Base-by-base conservation (phyloP, 2,329 filamentous ascomycete genomes). In the Aspergillaceae sp. region DNA sequence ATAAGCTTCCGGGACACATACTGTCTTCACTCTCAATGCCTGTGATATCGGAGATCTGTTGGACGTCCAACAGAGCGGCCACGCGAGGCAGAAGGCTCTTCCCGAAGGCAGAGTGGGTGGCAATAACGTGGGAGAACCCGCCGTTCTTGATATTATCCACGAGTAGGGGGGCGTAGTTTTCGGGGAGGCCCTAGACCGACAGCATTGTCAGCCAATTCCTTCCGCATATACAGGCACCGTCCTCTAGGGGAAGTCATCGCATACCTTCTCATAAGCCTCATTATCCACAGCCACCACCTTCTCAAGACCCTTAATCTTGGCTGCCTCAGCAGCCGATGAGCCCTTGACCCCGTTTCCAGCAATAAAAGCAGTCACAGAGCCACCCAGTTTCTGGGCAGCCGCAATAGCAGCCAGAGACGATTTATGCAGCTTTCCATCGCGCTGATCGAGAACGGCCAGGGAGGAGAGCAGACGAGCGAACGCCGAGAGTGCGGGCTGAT, bases 131-230 rank as follows among this genome's bases (percentile, higher is more conserved):
- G 50, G 90, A 94, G 68, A 89, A 97, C 49, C 84, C 87, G 50
- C 87, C 90, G 66, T 92, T 92, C 74, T 94, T 94, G 70, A 97
- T 91, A 69, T 97, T 98, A 68, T 97, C 91, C 43, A 89, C 86
- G 36, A 98, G 76, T 41, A 98, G 75, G 46, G 89, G 86, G n/a
- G 91, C 92, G 63, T 80, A 97, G 74, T 87, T 96, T 73, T 98
- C 92, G 44, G 92, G 83, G 2, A 98, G 79, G 42, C 89, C 88
- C 87, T 89, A 54, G 41, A 27, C 9, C 33, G 43, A 42, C 30
- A 50, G 51, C 56, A 43, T 44, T 29, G 43, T 41, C 6, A 40
- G 29, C 28, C 29, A 32, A 6, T 34, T 5, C 11, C 28, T 19
- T 36, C 36, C 4, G 9, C 2, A 28, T 26, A 36, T 7, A 41